Evolutionary conservation across 192 early-diverging fungal genomes (phyloP).

Genomic region (Coemansia sp.): DNA sequence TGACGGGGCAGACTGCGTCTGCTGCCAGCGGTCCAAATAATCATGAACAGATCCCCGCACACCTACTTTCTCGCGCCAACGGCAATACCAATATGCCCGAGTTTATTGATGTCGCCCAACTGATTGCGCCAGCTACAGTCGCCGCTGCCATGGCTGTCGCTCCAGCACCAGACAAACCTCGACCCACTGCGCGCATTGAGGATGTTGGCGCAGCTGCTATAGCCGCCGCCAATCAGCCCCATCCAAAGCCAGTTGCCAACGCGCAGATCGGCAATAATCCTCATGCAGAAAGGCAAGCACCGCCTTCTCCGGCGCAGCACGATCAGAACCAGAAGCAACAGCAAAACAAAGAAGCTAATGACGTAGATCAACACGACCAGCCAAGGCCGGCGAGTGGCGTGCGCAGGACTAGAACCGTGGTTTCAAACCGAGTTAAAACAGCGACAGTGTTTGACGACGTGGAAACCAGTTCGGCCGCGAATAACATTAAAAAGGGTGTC

Average conservation of each 20-base stretch:
- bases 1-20: not conserved
- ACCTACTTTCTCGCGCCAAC: slow-evolving; percentile 12
- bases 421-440: slow-evolving; percentile 3
- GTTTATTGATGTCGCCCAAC: slow-evolving; percentile 12
- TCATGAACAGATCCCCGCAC: not conserved
- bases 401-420: not conserved
- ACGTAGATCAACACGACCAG: not conserved
- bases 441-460: slow-evolving; percentile 3
- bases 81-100: slow-evolving; percentile 27
- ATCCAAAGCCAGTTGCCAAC: not conserved
- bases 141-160: not conserved
- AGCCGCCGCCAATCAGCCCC: slow-evolving; percentile 1
- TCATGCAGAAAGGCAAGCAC: not conserved
- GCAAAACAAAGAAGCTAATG: not conserved
- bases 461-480: not conserved
- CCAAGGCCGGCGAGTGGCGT: not conserved
- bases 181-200: slow-evolving; percentile 26
- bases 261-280: not conserved
- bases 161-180: slow-evolving; percentile 1
- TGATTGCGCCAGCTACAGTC: slow-evolving; percentile 11
- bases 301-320: not conserved
- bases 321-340: not conserved
- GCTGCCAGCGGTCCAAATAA: not conserved
- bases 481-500: not conserved
- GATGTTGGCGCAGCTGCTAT: slow-evolving; percentile 10